Evolutionary conservation across 164 flowering plant genomes (phyloP).

Genomic region (Umbellularia californica): DNA sequence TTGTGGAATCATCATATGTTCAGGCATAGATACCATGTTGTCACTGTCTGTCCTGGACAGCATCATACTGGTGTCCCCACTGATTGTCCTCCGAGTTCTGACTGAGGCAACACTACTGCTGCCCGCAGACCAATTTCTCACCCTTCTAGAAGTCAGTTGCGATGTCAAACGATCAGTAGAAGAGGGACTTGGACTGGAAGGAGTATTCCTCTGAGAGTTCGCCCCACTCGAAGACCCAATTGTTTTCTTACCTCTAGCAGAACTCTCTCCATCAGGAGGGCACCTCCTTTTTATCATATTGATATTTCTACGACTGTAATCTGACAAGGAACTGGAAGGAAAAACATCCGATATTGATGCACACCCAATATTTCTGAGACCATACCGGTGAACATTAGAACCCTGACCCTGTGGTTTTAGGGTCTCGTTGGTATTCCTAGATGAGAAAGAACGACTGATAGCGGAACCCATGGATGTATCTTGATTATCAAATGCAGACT

Average conservation of each 20-base stretch:
- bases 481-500: conserved; percentile 24
- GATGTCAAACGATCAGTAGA: conserved; percentile 29
- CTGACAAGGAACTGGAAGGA: conserved; percentile 43
- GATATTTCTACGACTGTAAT: conserved; percentile 32
- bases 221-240: conserved; percentile 34
- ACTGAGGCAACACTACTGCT: conserved; percentile 38
- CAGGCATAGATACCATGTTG: conserved; percentile 23
- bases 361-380: conserved; percentile 52
- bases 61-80: conserved; percentile 30
- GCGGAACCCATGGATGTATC: conserved; percentile 26
- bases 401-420: conserved; percentile 15
- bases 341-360: conserved; percentile 51
- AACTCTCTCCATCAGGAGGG: conserved; percentile 50
- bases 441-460: conserved; percentile 22
- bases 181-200: conserved; percentile 21
- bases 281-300: conserved; percentile 31
- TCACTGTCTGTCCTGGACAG: conserved; percentile 32
- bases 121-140: conserved; percentile 31
- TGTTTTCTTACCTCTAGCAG: conserved; percentile 45
- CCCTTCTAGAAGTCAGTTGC: conserved; percentile 32
- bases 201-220: conserved; percentile 7
- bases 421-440: conserved; percentile 24
- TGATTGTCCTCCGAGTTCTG: conserved; percentile 43
- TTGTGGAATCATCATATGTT: conserved; percentile 18
- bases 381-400: conserved; percentile 33